These are phyloP conservation scores for Forsythia viridissima DNA, from an alignment of 257 asterid species.

Conservation along the genomic window DNA sequence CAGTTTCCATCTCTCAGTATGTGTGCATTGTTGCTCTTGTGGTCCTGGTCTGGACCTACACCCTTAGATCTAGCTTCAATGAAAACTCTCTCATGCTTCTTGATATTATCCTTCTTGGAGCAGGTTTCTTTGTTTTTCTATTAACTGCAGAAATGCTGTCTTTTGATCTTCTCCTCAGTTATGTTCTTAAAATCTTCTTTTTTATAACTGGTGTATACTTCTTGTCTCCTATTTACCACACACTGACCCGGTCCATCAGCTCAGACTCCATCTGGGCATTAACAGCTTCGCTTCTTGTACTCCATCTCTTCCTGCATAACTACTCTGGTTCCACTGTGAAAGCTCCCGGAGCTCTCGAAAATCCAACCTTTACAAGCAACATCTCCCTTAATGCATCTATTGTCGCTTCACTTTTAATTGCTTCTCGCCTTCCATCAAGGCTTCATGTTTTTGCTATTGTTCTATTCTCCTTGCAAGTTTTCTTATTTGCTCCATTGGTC, in stretches of 20 bases:
- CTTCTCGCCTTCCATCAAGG: constrained; percentile 90
- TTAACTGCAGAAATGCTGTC: constrained; percentile 69
- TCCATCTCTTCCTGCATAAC: constrained; percentile 49
- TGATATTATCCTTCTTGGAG: constrained; percentile 60
- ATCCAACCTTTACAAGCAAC: constrained; percentile 47
- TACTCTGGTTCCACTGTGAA: constrained; percentile 49
- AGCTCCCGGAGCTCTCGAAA: constrained; percentile 66
- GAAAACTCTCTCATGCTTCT: constrained; percentile 63
- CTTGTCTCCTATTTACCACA: constrained; percentile 80
- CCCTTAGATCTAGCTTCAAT: constrained; percentile 59
- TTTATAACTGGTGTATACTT: constrained; percentile 71
- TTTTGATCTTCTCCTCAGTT: constrained; percentile 50
- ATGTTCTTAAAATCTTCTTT: constrained; percentile 62
- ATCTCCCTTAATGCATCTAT: constrained; percentile 70
- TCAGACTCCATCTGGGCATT: constrained; percentile 93
- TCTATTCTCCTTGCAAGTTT: constrained; percentile 83
- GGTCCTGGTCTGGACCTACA: constrained; percentile 81
- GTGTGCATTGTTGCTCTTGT: constrained; percentile 84
- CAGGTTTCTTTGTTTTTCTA: constrained; percentile 66
- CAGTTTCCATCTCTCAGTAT: constrained; percentile 86
- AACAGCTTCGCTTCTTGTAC: constrained; percentile 59
- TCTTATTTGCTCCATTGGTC: constrained; percentile 85
- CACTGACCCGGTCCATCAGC: constrained; percentile 83
- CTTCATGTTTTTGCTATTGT: constrained; percentile 77
- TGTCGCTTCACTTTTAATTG: constrained; percentile 85